Base-by-base conservation (phyloP, 345 rosid species). In the Pugionium dolabratum region DNA sequence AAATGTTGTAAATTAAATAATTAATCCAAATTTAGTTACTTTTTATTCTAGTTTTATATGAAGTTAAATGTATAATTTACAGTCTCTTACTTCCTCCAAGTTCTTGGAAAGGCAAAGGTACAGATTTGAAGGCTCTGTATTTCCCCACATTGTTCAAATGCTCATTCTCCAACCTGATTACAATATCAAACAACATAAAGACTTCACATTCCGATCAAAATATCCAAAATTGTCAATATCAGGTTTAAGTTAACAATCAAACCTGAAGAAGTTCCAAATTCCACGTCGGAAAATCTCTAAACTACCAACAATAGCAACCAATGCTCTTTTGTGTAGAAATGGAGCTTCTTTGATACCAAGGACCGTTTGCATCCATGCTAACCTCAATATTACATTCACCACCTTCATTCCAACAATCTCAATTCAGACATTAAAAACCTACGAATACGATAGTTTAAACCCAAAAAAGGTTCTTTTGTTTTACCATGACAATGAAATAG, bases 181-280 rank as follows among this genome's bases (percentile, higher is more conserved):
- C 45, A 46, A 28, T 18, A 18, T 18, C 18, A 39, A 28, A 74
- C 4, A 37, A 45, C 4, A 1, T 32, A 46, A 34, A 9, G 1
- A 35, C 26, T 5, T 50, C 4, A 31, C 6, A 5, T n/a, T 54
- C 45, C 0, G 7, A 46, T 30, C 26, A 48, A 40, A 40, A 2
- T 30, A 42, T 27, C 4, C 9, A 5, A 28, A 27, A 36, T 9
- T 27, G 18, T 18, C 18, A 18, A 18, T 18, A 18, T 9, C 41
- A 1, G 7, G 9, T 61, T 18, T 26, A 43, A 44, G 11, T 11
- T 9, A 41, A 8, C 25, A 41, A 9, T 4, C 3, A 3, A 72
- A 90, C 97, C 97, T 88, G 83, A 91, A 88, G 59, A 88, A 88
- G 73, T 88, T 91, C 88, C 94, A 91, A 37, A 91, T 82, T 37